phyloP scores from a whole-genome alignment of 352 stramenopile species.

The Pythium utonaiense region DNA sequence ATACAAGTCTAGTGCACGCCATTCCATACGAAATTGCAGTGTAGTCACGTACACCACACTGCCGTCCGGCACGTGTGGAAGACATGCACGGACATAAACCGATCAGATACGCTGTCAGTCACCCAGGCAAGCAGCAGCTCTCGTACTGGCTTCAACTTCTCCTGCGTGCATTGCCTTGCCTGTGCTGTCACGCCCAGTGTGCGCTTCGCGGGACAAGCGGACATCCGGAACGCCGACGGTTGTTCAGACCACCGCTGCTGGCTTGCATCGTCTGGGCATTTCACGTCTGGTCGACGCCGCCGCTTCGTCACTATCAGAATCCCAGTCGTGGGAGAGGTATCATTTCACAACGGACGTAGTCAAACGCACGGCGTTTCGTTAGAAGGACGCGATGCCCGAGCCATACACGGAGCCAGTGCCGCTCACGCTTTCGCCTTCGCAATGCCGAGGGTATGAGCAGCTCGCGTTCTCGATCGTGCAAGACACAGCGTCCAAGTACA shows the following conservation, averaged over 20 bases:
- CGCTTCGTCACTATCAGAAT: too few relatives aligned
- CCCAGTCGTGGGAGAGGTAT: neutral
- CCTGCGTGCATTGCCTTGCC: too few relatives aligned
- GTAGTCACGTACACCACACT: too few relatives aligned
- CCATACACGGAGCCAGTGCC: neutral
- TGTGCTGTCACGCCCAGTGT: neutral
- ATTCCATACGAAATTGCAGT: too few relatives aligned
- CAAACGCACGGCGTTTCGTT: neutral
- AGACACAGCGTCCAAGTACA: neutral
- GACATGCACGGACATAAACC: neutral
- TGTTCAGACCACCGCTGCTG: too few relatives aligned
- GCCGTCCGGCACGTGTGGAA: neutral
- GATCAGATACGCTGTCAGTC: neutral
- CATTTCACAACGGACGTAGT: neutral
- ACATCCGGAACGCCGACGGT: neutral
- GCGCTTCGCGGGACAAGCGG: too few relatives aligned
- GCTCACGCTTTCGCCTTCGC: neutral
- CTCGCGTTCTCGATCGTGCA: neutral
- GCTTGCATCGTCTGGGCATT: too few relatives aligned
- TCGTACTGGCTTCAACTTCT: neutral
- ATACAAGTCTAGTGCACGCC: too few relatives aligned
- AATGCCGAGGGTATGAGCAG: constrained; percentile 3
- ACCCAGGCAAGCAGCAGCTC: neutral
- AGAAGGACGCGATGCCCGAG: neutral
- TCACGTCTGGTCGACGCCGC: too few relatives aligned